Evolutionary conservation across 306 rosid genomes (phyloP).

Genomic region (Lablab purpureus): DNA sequence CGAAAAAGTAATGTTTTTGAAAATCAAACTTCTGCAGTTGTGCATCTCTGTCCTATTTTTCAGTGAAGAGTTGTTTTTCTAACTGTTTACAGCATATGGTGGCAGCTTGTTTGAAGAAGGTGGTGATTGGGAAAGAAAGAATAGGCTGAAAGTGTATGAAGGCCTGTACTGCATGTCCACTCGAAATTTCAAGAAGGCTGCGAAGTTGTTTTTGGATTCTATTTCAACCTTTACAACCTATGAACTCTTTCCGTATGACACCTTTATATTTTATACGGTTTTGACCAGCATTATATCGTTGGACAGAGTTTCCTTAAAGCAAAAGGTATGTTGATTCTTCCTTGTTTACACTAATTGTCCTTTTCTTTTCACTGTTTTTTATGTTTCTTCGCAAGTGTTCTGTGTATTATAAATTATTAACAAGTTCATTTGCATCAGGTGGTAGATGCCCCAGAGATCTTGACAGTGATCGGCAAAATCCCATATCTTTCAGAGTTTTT

Average conservation of each 20-base stretch:
- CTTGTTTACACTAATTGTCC: neutral
- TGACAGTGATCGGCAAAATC: slow-evolving; percentile 93
- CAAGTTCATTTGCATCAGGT: slow-evolving; percentile 59
- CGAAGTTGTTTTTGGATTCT: slow-evolving; percentile 84
- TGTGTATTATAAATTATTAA: slow-evolving; percentile 14
- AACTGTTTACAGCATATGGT: slow-evolving; percentile 44
- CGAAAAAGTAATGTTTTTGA: slow-evolving; percentile 65
- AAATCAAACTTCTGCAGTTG: neutral
- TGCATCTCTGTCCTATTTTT: slow-evolving; percentile 32
- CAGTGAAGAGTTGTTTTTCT: slow-evolving; percentile 27
- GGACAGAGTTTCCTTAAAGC: slow-evolving; percentile 96
- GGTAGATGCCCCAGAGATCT: slow-evolving; percentile 96
- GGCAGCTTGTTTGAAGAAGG: slow-evolving; percentile 98
- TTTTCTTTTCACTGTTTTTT: slow-evolving; percentile 1
- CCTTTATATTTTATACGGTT: slow-evolving; percentile 91
- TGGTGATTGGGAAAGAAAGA: slow-evolving; percentile 99
- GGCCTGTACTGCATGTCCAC: slow-evolving; percentile 94
- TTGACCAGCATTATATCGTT: slow-evolving; percentile 91
- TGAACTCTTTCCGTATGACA: slow-evolving; percentile 88
- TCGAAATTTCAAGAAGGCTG: slow-evolving; percentile 92
- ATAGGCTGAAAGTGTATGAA: slow-evolving; percentile 92
- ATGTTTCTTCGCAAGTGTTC: neutral
- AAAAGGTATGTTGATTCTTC: slow-evolving; percentile 65
- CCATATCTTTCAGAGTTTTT: slow-evolving; percentile 81
- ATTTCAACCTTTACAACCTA: slow-evolving; percentile 96